Base-by-base conservation (phyloP, 1,139 yeast species). In the Pichia sp. region DNA sequence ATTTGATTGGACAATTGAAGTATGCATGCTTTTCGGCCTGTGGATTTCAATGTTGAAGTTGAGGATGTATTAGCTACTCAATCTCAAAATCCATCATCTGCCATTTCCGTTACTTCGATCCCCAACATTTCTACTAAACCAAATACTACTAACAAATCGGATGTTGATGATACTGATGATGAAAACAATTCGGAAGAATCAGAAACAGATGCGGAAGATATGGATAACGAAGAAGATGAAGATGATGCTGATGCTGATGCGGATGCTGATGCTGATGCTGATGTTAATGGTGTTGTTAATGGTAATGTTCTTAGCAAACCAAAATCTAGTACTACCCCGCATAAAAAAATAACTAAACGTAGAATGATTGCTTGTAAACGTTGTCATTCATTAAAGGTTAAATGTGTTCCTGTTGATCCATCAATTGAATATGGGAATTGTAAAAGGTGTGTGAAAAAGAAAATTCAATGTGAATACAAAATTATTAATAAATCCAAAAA, bases 371-470 rank as follows among this genome's bases (percentile, higher is more conserved):
- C 96, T 0, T 89, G 96, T 67, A 84, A 83, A 52, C 77, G 84
- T 51, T 89, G 96, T 65, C 95, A 89, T 62, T 67, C 86, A 0
- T 73, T 88, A 49, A 89, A 89, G 62, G 96, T 88, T 38, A 83
- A 84, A 59, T 89, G 96, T 66, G 81, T 85, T 14, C 95, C 95
- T 0, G 73, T 84, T 1, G 85, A 86, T 63, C 73, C 77, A 0
- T 60, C 69, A 16, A 75, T 80, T 58, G 82, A 72, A 1, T 67
- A 42, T 2, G 79, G 82, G n/a, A 81, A 93, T 0, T 90, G 97
- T 68, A 70, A 77, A 10, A 74, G 96, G 48, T 90, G 97, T 65
- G 58, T 78, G 36, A 87, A 82, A 64, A 75, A 86, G 29, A 75
- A 77, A 44, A 73, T 83, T 54, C 69, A 68, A 38, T 90, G 97